Evolutionary conservation across 2,329 filamentous ascomycete genomes (phyloP).

Genomic region (Drechslerella coelobrocha): DNA sequence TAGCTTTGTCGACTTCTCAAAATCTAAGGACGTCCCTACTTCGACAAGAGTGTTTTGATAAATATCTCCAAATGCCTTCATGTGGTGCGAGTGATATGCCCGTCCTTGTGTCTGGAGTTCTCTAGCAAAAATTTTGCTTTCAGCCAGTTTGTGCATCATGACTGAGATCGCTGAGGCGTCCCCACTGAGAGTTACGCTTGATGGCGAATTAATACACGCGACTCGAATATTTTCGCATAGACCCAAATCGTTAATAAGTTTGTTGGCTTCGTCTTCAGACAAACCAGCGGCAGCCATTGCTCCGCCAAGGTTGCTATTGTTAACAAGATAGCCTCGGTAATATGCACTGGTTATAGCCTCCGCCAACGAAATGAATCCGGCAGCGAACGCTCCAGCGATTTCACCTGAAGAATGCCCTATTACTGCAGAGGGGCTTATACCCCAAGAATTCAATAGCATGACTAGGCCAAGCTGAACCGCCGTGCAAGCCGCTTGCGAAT

Average conservation of each 20-base stretch:
- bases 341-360: constrained; percentile 59
- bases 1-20: constrained; percentile 46
- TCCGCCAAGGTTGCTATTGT: constrained; percentile 51
- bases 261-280: constrained; percentile 55
- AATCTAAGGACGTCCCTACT: constrained; percentile 6
- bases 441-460: constrained; percentile 57
- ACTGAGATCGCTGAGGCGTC: constrained; percentile 50
- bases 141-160: constrained; percentile 53
- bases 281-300: constrained; percentile 59
- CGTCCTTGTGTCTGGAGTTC: constrained; percentile 16
- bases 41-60: background rate
- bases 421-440: constrained; percentile 57
- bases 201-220: constrained; percentile 54
- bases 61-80: constrained; percentile 52
- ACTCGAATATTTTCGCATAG: constrained; percentile 4
- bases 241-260: constrained; percentile 2
- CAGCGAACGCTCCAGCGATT: constrained; percentile 61
- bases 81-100: constrained; percentile 61
- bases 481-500: constrained; percentile 65
- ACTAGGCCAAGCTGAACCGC: constrained; percentile 64
- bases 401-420: constrained; percentile 62
- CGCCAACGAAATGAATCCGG: constrained; percentile 56
- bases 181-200: constrained; percentile 55
- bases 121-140: constrained; percentile 1
- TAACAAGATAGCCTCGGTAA: constrained; percentile 57